phyloP scores from a whole-genome alignment of 2,329 filamentous ascomycete species.

The Phaeophleospora eucalypticola region DNA sequence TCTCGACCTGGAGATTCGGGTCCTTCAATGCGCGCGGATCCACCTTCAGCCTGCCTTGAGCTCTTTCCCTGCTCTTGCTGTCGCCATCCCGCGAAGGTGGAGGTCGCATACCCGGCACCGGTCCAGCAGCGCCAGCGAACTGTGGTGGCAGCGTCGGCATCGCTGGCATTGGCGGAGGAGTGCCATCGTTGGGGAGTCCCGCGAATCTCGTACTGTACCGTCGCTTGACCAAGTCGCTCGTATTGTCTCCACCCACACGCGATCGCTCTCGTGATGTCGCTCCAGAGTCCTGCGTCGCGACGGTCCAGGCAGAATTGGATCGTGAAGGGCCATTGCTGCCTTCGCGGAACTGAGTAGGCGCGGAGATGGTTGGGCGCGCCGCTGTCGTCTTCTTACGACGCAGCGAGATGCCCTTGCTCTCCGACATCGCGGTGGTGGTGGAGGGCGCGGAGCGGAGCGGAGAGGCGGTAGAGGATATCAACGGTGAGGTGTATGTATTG shows the following conservation, averaged over 20 bases:
- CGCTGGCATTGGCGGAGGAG: constrained; percentile 57
- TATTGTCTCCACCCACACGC: constrained; percentile 48
- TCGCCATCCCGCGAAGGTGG: constrained; percentile 25
- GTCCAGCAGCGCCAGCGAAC: constrained; percentile 39
- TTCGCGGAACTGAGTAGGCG: constrained; percentile 42
- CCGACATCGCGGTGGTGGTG: constrained; percentile 38
- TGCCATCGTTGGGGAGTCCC: constrained; percentile 59
- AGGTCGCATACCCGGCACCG: constrained; percentile 6
- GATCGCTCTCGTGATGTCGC: constrained; percentile 38
- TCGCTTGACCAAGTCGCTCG: constrained; percentile 83
- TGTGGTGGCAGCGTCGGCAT: constrained; percentile 60
- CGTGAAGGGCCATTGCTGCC: constrained; percentile 15
- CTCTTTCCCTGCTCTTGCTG: constrained; percentile 34
- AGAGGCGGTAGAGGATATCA: background rate
- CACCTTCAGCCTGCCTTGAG: constrained; percentile 54
- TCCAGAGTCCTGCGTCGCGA: constrained; percentile 15
- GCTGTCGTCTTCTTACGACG: constrained; percentile 56
- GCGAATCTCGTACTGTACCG: constrained; percentile 86
- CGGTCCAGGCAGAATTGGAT: constrained; percentile 21
- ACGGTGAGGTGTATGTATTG: too few relatives aligned
- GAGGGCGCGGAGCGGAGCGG: background rate
- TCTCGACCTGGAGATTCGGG: constrained; percentile 71
- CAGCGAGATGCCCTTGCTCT: constrained; percentile 55
- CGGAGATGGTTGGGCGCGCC: constrained; percentile 56
- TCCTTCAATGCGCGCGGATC: constrained; percentile 77